These are phyloP conservation scores for Aspergillus sp. DNA, from an alignment of 2,329 filamentous ascomycete species.

Conservation along the genomic window DNA sequence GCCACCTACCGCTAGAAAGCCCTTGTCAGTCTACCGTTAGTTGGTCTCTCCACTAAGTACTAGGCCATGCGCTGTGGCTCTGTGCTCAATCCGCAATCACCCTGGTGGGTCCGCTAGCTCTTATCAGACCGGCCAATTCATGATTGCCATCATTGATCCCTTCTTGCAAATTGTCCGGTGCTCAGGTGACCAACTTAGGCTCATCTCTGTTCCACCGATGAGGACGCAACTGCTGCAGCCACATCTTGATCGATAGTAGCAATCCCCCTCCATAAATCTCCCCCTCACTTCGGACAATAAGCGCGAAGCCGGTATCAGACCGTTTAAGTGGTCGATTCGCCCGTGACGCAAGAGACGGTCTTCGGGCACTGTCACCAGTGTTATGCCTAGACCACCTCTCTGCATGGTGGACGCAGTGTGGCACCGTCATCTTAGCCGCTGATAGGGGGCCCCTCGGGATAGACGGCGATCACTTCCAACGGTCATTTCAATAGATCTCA, in stretches of 20 bases:
- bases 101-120: constrained; percentile 12
- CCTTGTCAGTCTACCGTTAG: constrained; percentile 5
- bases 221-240: constrained; percentile 25
- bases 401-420: constrained; percentile 2
- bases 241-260: constrained; percentile 24
- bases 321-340: constrained; percentile 3
- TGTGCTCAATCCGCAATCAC: constrained; percentile 2
- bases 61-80: constrained; percentile 6
- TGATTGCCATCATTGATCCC: constrained; percentile 4
- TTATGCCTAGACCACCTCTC: constrained; percentile 3
- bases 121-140: constrained; percentile 17
- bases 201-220: constrained; percentile 16
- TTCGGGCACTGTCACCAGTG: neutral
- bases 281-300: constrained; percentile 12
- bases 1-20: constrained; percentile 2
- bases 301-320: constrained; percentile 4
- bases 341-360: neutral
- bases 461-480: constrained; percentile 11
- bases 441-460: constrained; percentile 5
- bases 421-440: neutral
- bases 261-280: neutral
- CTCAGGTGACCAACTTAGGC: constrained; percentile 17
- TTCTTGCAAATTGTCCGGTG: constrained; percentile 16
- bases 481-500: constrained; percentile 10
- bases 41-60: constrained; percentile 5